A percentile compares a stretch with the other conserved stretches of the same genome.
Evolutionary conservation across 164 flowering plant genomes (phyloP).

Genomic region (Vitis rupestris): DNA sequence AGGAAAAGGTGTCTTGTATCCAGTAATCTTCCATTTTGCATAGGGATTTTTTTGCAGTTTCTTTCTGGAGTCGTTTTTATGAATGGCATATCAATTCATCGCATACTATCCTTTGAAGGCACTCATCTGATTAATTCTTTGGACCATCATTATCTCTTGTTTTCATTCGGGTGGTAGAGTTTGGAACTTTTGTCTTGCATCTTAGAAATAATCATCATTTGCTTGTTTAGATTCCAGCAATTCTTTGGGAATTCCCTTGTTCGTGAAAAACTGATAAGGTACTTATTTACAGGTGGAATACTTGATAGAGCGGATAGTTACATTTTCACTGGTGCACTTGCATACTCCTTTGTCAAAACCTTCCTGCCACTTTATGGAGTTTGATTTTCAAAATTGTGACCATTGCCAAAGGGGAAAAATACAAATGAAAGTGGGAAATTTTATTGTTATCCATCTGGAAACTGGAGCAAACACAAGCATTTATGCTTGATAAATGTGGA

Average conservation of each 20-base stretch:
- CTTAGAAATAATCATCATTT: background rate
- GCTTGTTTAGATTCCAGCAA: background rate
- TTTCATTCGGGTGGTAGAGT: background rate
- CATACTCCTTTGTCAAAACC: conserved; percentile 83
- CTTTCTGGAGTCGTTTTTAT: too few species aligned
- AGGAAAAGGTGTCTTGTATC: too few species aligned
- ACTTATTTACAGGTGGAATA: conserved; percentile 71
- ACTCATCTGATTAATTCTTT: too few species aligned
- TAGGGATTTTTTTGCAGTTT: too few species aligned
- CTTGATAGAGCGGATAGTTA: conserved; percentile 94
- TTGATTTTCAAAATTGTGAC: conserved; percentile 24
- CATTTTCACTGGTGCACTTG: conserved; percentile 92
- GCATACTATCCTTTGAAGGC: too few species aligned
- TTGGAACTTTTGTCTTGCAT: background rate
- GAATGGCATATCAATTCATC: too few species aligned
- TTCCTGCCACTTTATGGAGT: conserved; percentile 85
- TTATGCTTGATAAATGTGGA: background rate
- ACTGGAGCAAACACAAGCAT: background rate
- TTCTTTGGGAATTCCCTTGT: background rate
- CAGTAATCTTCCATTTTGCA: too few species aligned
- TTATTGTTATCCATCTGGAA: background rate
- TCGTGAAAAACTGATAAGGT: background rate
- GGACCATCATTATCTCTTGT: too few species aligned
- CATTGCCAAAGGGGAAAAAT: background rate
- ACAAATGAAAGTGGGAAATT: too few species aligned